Evolutionary conservation across 805 yeast species (phyloP).

Genomic region (Ogataea neopini): DNA sequence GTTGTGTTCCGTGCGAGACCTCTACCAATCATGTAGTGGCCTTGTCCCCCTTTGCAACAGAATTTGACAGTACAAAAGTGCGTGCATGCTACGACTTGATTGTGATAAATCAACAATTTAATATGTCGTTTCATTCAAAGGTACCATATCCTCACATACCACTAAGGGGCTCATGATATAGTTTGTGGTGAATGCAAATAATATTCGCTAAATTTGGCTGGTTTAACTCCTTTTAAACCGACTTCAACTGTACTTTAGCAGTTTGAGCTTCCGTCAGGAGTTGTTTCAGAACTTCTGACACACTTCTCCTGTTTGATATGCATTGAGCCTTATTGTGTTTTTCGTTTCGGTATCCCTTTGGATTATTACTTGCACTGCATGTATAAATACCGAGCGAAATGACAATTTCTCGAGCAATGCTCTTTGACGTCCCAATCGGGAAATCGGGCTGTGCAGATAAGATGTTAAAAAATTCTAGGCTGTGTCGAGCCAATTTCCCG

Average conservation of each 20-base stretch:
- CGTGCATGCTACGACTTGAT: not conserved
- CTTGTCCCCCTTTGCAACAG: not conserved
- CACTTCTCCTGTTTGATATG: not conserved
- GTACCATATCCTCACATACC: slow-evolving; percentile 4
- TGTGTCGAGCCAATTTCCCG: slow-evolving; percentile 19
- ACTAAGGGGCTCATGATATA: not conserved
- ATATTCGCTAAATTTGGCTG: slow-evolving; percentile 1
- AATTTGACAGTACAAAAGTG: not conserved
- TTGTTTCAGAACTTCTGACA: slow-evolving; percentile 6
- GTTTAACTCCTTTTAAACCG: not conserved
- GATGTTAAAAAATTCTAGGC: slow-evolving; percentile 13
- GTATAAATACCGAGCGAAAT: not conserved
- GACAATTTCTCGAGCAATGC: slow-evolving; percentile 1
- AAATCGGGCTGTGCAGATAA: slow-evolving; percentile 12
- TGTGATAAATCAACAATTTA: not conserved
- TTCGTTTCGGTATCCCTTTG: not conserved
- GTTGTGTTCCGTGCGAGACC: slow-evolving; percentile 69
- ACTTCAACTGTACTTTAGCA: not conserved
- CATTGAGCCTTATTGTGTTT: not conserved
- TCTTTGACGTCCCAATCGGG: slow-evolving; percentile 20
- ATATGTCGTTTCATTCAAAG: not conserved
- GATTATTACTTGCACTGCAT: not conserved
- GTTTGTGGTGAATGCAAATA: not conserved
- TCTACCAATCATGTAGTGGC: slow-evolving; percentile 65
- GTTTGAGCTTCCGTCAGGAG: not conserved